phyloP scores from a whole-genome alignment of 805 yeast genomes.

The Saccharomycopsis synnaedendra region DNA sequence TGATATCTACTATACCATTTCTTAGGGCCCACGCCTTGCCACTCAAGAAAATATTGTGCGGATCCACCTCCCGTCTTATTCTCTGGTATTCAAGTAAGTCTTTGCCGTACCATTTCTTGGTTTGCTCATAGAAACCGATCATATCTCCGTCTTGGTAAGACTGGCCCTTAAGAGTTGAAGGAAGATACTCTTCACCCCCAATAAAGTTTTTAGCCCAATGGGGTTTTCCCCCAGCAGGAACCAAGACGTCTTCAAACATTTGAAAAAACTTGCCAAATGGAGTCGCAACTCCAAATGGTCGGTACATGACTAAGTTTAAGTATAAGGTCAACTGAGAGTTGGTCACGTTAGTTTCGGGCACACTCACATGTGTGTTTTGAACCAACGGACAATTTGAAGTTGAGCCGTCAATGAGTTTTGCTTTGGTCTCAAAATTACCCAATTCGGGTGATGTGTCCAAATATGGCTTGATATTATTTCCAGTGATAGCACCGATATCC shows the following conservation, averaged over 20 bases:
- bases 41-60: conserved; percentile 68
- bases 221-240: conserved; percentile 80
- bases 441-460: conserved; percentile 65
- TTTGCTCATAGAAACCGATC: conserved; percentile 64
- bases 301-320: conserved; percentile 88
- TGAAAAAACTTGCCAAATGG: conserved; percentile 73
- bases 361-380: conserved; percentile 1
- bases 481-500: conserved; percentile 61
- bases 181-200: conserved; percentile 33
- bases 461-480: conserved; percentile 72
- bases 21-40: conserved; percentile 71
- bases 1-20: conserved; percentile 51
- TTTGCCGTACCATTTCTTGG: conserved; percentile 73
- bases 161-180: conserved; percentile 19
- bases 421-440: conserved; percentile 5
- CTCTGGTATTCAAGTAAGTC: conserved; percentile 49
- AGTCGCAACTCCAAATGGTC: conserved; percentile 77
- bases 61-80: conserved; percentile 62
- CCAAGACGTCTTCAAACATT: conserved; percentile 69
- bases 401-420: not conserved
- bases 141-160: conserved; percentile 38
- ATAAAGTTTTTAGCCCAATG: conserved; percentile 97
- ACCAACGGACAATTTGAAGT: not conserved
- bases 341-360: conserved; percentile 38
- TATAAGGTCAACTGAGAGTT: conserved; percentile 76